Base-by-base conservation (phyloP, 345 rosid genomes). In the Camelina laxa region DNA sequence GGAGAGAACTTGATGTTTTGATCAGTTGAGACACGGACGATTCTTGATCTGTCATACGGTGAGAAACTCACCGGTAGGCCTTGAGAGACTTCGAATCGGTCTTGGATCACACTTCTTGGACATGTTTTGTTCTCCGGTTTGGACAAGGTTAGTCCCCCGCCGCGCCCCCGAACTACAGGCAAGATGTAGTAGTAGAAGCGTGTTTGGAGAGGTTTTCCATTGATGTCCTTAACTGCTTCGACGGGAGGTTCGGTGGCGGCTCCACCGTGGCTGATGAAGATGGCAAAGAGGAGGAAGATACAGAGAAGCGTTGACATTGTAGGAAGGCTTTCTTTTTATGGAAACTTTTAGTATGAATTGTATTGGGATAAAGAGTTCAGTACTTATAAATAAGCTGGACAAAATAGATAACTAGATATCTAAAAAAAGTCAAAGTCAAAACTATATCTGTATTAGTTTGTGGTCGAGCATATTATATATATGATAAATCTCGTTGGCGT, bases 1-100 rank as follows among this genome's bases (percentile, higher is more conserved):
- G 80, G 77, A 1, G 85, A 76, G 75, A 87, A 86, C 76, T 67
- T 76, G 83, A 86, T 73, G 82, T 79, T 79, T 1, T 56, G 68
- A 79, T 79, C 82, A 21, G 79, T 49, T 45, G 75, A 79, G 71
- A 69, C 41, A 55, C 35, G 61, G 60, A 79, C 41, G 45, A 9
- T 35, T 17, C 41, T 75, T 62, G 78, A 68, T 56, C 41, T 79
- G 31, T 56, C 75, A 19, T 30, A 19, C 3, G 82, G 75, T 38
- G 72, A 61, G 62, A 79, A 74, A 8, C 21, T 21, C 4, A 79
- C 12, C 0, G 79, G 82, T 14, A 79, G 2, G 48, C 82, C 82
- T 21, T 39, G 22, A 55, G 82, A 74, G 55, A 74, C 60, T 69
- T 79, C 72, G 2, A 1, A 65, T 7, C 5, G 48, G 15, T 74